Percentiles rank a stretch among this genome's conserved stretches.
phyloP scores from a whole-genome alignment of 305 asterid species.

The Solanum aculeatissimum region DNA sequence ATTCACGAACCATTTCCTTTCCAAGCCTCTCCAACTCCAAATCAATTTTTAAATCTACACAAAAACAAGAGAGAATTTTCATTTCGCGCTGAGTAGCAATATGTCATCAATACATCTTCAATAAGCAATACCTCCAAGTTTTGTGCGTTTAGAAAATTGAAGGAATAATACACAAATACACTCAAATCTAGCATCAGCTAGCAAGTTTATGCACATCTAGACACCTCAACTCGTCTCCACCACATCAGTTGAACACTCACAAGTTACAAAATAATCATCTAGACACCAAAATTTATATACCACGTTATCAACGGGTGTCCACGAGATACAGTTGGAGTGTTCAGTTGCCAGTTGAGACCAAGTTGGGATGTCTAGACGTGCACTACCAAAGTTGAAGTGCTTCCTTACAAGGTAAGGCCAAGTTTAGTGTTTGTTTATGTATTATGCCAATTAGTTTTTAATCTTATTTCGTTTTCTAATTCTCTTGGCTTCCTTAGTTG shows the following conservation, averaged over 20 bases:
- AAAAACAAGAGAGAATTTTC: neutral
- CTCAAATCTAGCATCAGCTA: neutral
- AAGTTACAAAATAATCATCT: neutral
- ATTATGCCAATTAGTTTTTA: neutral
- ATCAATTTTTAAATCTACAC: constrained; percentile 15
- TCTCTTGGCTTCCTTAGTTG: neutral
- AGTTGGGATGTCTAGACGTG: neutral
- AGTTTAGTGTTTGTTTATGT: neutral
- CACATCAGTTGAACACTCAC: neutral
- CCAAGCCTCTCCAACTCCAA: constrained; percentile 33
- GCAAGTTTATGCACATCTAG: neutral
- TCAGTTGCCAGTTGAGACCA: neutral
- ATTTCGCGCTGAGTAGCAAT: neutral
- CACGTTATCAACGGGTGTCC: neutral
- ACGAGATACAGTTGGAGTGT: neutral
- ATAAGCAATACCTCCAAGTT: neutral
- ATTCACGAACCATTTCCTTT: constrained; percentile 39
- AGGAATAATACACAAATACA: neutral
- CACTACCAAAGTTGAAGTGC: neutral
- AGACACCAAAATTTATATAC: neutral
- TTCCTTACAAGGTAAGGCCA: neutral
- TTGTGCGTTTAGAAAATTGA: neutral
- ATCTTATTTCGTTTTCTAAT: neutral
- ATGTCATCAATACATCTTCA: neutral
- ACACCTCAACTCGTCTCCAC: neutral